Evolutionary conservation across 768 basidiomycete species (phyloP), one percentile per base, ranked within the genome.

Genomic region (Macrolepiota albuminosa): DNA sequence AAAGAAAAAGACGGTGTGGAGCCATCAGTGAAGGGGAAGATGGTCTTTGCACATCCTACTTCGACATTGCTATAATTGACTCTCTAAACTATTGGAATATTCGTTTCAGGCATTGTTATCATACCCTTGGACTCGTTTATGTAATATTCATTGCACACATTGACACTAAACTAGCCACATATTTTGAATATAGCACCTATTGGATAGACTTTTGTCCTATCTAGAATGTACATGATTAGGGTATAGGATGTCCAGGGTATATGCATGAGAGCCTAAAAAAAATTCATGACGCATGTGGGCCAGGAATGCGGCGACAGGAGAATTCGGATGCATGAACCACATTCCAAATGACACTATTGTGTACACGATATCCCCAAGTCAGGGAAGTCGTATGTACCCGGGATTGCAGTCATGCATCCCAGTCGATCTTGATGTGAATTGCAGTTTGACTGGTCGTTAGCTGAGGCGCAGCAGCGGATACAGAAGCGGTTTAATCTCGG

Each of bases 401-500:
- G 80, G 56, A 82, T 69, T 21, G 78, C 77, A 40, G 59, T 64
- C 18, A 67, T 67, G 59, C 81, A 81, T 0, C 81, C 79, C 34
- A 67, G 67, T 34, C 73, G 71, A 65, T 83, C 81, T 56, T 74
- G 71, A 64, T 83, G 79, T 8, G 81, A 82, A 64, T 83, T 81
- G 59, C 81, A 83, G 56, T 80, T 78, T 50, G 65, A 48, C 61
- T 82, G 81, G 53, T 82, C 81, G 55, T 76, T 65, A 10, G 64
- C 63, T 7, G 59, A 58, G 36, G 70, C 66, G 64, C 82, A 82
- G 68, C 81, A 83, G 26, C 80, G 74, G 50, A 83, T 57, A 67
- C 80, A 83, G 67, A 82, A 83, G 16, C 80, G 73, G 56, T 72
- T 72, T 34, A 73, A 66, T 5, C 72, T 71, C 3, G 80, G 81